phyloP scores from a whole-genome alignment of 371 early-diverging fungal genomes.

The Mucor sp. region DNA sequence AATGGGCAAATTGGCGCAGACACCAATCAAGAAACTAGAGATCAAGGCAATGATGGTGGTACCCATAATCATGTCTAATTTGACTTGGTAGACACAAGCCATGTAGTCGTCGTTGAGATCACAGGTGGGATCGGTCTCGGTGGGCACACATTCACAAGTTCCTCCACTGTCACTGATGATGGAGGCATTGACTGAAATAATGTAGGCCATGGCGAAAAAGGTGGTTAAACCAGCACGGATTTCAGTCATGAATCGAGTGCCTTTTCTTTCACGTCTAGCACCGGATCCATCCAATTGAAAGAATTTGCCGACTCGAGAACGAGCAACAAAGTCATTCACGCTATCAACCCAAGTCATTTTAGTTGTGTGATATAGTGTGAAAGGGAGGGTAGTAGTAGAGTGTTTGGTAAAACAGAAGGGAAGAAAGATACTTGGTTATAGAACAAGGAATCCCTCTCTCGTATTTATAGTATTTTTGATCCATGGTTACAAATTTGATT shows the following conservation, averaged over 20 bases:
- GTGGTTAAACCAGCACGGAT: slow-evolving; percentile 67
- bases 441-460: neutral
- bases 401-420: neutral
- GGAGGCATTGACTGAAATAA: slow-evolving; percentile 68
- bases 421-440: neutral
- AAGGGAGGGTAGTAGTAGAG: neutral
- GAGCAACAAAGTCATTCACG: slow-evolving; percentile 58
- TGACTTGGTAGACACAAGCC: slow-evolving; percentile 62
- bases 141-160: slow-evolving; percentile 63
- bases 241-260: slow-evolving; percentile 68
- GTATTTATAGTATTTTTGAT: slow-evolving; percentile 1
- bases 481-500: neutral
- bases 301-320: slow-evolving; percentile 56
- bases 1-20: slow-evolving; percentile 75
- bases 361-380: neutral
- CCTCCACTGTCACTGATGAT: slow-evolving; percentile 80
- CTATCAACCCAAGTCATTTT: slow-evolving; percentile 37
- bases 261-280: slow-evolving; percentile 52
- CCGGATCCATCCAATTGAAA: slow-evolving; percentile 71
- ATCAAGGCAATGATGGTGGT: slow-evolving; percentile 71
- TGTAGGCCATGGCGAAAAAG: slow-evolving; percentile 42
- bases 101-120: slow-evolving; percentile 54
- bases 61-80: slow-evolving; percentile 71
- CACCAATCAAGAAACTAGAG: slow-evolving; percentile 68
- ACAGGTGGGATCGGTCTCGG: slow-evolving; percentile 49